A percentile compares a stretch with the other conserved stretches of the same genome.
Evolutionary conservation across 192 early-diverging fungal species (phyloP).

Genomic region (Chytriomyces hyalinus): DNA sequence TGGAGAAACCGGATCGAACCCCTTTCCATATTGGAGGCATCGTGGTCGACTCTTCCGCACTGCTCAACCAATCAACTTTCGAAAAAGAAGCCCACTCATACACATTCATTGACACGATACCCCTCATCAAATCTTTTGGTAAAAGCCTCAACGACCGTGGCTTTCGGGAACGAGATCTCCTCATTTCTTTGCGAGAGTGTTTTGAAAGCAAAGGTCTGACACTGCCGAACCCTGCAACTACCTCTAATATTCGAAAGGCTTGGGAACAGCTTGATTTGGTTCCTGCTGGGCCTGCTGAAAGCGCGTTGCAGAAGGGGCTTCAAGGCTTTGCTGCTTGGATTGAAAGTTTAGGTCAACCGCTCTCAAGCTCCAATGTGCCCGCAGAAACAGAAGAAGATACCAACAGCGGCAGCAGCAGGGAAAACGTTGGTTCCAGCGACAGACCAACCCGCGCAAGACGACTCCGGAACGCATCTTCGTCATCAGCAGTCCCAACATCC

Average conservation of each 20-base stretch:
- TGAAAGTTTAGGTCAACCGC: not conserved
- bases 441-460: no score
- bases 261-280: not conserved
- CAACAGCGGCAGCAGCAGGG: not conserved
- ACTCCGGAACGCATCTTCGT: not conserved
- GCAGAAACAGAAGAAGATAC: not conserved
- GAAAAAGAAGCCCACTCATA: not conserved
- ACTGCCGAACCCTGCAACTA: not conserved
- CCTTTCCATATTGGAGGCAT: no score
- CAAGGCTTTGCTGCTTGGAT: slow-evolving; percentile 11
- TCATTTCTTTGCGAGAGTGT: not conserved
- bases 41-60: no score
- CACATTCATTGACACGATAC: slow-evolving; percentile 20
- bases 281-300: not conserved
- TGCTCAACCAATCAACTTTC: no score
- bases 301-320: slow-evolving; percentile 1
- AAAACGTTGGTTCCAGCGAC: not conserved
- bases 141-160: slow-evolving; percentile 19
- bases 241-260: not conserved
- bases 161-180: slow-evolving; percentile 24
- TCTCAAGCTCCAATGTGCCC: not conserved
- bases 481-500: not conserved
- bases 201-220: not conserved
- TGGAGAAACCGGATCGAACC: no score
- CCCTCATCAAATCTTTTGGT: slow-evolving; percentile 9